phyloP scores from a whole-genome alignment of 2,329 filamentous ascomycete species.

The Botrytis elliptica region DNA sequence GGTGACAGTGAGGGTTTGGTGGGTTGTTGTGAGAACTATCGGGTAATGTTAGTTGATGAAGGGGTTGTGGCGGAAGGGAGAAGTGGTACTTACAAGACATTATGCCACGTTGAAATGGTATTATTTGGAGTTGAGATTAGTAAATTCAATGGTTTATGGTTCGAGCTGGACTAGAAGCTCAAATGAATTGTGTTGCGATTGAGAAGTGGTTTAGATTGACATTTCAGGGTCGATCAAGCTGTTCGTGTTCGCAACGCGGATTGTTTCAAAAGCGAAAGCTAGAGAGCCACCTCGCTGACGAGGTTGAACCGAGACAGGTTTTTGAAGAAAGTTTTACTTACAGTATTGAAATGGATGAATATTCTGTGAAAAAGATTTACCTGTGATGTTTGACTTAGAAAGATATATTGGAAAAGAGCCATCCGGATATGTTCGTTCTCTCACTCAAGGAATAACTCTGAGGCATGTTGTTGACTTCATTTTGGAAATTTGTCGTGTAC shows the following conservation, averaged over 20 bases:
- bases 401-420: not conserved
- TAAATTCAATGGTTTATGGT: not conserved
- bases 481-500: not conserved
- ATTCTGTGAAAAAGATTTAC: not conserved
- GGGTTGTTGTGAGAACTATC: constrained; percentile 32
- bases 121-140: not conserved
- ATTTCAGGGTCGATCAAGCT: not conserved
- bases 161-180: constrained; percentile 1
- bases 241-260: constrained; percentile 5
- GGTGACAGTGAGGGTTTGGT: constrained; percentile 54
- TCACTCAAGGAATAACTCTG: not conserved
- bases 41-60: constrained; percentile 9
- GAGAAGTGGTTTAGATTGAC: not conserved
- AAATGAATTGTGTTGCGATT: not conserved
- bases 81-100: constrained; percentile 34
- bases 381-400: not conserved
- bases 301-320: constrained; percentile 2
- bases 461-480: not conserved
- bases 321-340: constrained; percentile 7
- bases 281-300: not conserved
- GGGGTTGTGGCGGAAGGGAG: not conserved
- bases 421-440: not conserved
- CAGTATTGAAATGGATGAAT: not conserved
- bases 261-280: constrained; percentile 15
- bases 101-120: not conserved